Evolutionary conservation across 495 filamentous ascomycete species (phyloP).

Genomic region (Aspergillus baeticus): DNA sequence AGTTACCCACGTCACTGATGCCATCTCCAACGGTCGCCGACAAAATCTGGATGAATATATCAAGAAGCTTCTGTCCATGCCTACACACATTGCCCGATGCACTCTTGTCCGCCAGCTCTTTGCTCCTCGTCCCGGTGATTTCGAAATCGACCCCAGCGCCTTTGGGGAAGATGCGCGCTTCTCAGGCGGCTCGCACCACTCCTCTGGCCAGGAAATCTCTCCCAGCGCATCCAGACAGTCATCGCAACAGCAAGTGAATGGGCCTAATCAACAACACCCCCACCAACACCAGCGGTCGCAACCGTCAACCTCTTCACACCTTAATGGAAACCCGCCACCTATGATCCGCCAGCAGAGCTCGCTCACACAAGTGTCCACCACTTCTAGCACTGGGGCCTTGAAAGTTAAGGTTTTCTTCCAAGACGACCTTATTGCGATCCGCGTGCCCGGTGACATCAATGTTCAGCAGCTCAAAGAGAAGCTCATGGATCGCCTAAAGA

Average conservation of each 20-base stretch:
- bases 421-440: slow-evolving; percentile 87
- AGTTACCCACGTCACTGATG: slow-evolving; percentile 95
- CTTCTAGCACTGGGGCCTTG: slow-evolving; percentile 54
- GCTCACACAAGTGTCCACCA: slow-evolving; percentile 65
- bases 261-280: slow-evolving; percentile 48
- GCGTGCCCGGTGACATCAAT: slow-evolving; percentile 75
- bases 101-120: slow-evolving; percentile 86
- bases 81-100: slow-evolving; percentile 78
- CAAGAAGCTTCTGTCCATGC: slow-evolving; percentile 81
- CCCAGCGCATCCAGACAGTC: slow-evolving; percentile 70
- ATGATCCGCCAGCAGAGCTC: slow-evolving; percentile 74
- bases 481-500: slow-evolving; percentile 72
- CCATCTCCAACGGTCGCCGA: slow-evolving; percentile 88
- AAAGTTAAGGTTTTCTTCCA: slow-evolving; percentile 95
- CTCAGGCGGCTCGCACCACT: slow-evolving; percentile 70
- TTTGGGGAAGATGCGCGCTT: slow-evolving; percentile 67
- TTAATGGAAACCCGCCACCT: slow-evolving; percentile 46
- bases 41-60: slow-evolving; percentile 94
- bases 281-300: slow-evolving; percentile 54
- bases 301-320: slow-evolving; percentile 32
- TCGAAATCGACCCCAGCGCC: slow-evolving; percentile 76
- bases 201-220: slow-evolving; percentile 53
- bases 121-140: slow-evolving; percentile 83
- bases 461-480: slow-evolving; percentile 81
- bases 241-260: slow-evolving; percentile 68